These are phyloP conservation scores for Penicillium sclerotiorum DNA, from an alignment of 2,329 filamentous ascomycete genomes.

Conservation along the genomic window DNA sequence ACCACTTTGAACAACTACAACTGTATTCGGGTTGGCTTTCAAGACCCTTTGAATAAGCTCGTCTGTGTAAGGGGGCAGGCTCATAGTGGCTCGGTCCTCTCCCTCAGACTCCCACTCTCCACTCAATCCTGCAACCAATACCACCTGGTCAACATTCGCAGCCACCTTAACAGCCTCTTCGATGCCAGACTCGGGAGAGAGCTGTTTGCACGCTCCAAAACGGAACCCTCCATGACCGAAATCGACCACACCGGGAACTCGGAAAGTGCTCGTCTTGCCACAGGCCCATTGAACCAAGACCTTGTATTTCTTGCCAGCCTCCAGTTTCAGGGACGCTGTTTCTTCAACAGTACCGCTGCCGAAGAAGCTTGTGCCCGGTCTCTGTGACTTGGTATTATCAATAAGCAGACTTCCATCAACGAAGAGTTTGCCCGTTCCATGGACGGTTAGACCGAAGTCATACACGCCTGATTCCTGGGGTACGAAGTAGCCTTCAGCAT, in stretches of 20 bases:
- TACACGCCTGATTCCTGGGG: slow-evolving; percentile 61
- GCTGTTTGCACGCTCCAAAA: slow-evolving; percentile 59
- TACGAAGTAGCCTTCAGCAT: slow-evolving; percentile 51
- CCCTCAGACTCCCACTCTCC: slow-evolving; percentile 42
- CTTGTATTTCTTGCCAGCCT: slow-evolving; percentile 59
- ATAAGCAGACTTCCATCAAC: slow-evolving; percentile 63
- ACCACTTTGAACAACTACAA: slow-evolving; percentile 71
- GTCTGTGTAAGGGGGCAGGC: slow-evolving; percentile 50
- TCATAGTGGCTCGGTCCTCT: slow-evolving; percentile 52
- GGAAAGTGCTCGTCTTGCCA: slow-evolving; percentile 58
- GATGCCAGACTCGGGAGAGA: background rate
- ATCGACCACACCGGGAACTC: slow-evolving; percentile 47
- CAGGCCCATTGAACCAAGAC: slow-evolving; percentile 61
- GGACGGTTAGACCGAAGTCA: slow-evolving; percentile 64
- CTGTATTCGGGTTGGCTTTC: slow-evolving; percentile 63
- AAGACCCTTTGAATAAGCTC: slow-evolving; percentile 61
- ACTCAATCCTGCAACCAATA: slow-evolving; percentile 67
- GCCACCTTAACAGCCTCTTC: background rate
- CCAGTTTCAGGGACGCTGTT: slow-evolving; percentile 57
- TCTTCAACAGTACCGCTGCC: slow-evolving; percentile 64
- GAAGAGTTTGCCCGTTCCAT: slow-evolving; percentile 64
- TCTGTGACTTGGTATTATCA: slow-evolving; percentile 65
- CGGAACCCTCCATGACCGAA: slow-evolving; percentile 61
- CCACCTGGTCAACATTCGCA: slow-evolving; percentile 68
- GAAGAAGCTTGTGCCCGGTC: slow-evolving; percentile 64